phyloP scores from a whole-genome alignment of 257 asterid genomes.

The Paraleonurus japonicus region DNA sequence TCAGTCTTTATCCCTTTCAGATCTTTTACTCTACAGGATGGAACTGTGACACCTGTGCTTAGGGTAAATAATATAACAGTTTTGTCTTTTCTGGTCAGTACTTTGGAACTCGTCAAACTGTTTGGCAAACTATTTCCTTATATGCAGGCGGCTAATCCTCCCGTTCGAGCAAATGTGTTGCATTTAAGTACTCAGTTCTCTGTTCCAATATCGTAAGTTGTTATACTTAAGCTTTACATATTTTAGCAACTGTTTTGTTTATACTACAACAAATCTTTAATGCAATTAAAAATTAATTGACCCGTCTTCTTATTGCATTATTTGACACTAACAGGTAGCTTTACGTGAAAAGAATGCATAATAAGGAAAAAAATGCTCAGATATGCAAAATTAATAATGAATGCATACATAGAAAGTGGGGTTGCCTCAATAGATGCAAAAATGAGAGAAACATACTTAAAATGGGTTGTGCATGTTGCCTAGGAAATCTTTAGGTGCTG shows the following conservation, averaged over 20 bases:
- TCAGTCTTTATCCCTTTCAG: constrained; percentile 80
- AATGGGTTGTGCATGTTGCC: not conserved
- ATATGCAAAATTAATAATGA: not conserved
- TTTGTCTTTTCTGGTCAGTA: not conserved
- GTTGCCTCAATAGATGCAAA: not conserved
- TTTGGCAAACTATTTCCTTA: constrained; percentile 21
- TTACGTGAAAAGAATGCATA: not conserved
- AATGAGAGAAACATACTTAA: not conserved
- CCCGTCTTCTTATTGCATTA: not conserved
- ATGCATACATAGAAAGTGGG: not conserved
- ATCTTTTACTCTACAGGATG: constrained; percentile 67
- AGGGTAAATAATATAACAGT: constrained; percentile 41
- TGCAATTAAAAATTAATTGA: not conserved
- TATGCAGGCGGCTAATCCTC: constrained; percentile 77
- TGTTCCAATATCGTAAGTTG: constrained; percentile 75
- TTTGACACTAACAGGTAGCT: not conserved
- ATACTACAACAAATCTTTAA: not conserved
- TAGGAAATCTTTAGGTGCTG: not conserved
- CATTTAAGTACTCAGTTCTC: constrained; percentile 66
- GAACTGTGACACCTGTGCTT: constrained; percentile 61
- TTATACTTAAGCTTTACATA: not conserved
- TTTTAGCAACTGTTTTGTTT: not conserved
- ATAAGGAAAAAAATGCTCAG: not conserved
- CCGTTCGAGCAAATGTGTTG: constrained; percentile 87
- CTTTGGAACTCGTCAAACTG: not conserved